Conservation (phyloP, 2,329 filamentous ascomycete genomes). For the Alternaria longipes region DNA sequence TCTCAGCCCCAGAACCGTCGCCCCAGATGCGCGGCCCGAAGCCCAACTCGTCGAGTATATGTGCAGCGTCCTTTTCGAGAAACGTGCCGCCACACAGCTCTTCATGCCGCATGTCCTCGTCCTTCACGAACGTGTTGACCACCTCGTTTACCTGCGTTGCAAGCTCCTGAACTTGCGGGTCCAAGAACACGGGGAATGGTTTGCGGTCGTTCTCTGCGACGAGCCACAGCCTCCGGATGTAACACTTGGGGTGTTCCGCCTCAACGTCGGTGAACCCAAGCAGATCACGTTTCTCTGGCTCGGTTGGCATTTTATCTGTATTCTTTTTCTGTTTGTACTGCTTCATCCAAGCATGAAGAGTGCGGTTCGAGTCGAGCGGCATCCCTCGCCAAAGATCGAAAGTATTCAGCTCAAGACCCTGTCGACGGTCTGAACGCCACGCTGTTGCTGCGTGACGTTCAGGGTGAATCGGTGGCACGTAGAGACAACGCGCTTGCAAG, state of each 20-base stretch:
- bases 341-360: not conserved
- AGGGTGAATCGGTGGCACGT: not conserved
- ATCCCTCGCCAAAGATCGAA: not conserved
- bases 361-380: not conserved
- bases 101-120: not conserved
- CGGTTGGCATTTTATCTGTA: not conserved
- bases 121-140: conserved; percentile 3
- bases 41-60: conserved; percentile 1
- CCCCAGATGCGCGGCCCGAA: conserved; percentile 5
- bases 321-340: not conserved
- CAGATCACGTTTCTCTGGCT: not conserved
- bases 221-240: not conserved
- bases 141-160: not conserved
- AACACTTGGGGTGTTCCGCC: not conserved
- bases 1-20: not conserved
- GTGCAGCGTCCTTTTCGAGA: conserved; percentile 1
- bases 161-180: not conserved
- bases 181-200: not conserved
- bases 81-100: not conserved
- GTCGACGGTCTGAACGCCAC: not conserved
- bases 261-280: not conserved
- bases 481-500: not conserved
- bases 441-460: not conserved
- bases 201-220: not conserved
- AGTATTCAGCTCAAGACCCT: not conserved